Percentiles rank a stretch among this genome's conserved stretches.
Conservation (phyloP, 2,329 filamentous ascomycete genomes). For the Fusarium sp. region DNA sequence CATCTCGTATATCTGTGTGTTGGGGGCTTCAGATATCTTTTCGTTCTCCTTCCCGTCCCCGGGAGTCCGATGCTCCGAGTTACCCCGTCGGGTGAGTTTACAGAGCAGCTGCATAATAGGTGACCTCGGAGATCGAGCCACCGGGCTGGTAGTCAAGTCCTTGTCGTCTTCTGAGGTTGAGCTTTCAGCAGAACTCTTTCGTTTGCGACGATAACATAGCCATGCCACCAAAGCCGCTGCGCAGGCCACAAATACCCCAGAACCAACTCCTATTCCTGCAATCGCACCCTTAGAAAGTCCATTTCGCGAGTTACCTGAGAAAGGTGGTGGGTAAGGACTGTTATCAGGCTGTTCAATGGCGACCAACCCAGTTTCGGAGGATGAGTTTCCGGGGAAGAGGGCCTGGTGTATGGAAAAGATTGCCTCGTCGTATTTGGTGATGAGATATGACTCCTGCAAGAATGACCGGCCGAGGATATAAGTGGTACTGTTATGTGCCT, state of each 20-base stretch:
- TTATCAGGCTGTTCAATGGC: slow-evolving; percentile 57
- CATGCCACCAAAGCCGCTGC: slow-evolving; percentile 47
- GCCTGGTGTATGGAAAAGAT: slow-evolving; percentile 69
- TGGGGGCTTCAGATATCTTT: slow-evolving; percentile 51
- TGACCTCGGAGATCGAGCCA: slow-evolving; percentile 41
- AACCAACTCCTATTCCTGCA: slow-evolving; percentile 60
- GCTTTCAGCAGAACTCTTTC: slow-evolving; percentile 43
- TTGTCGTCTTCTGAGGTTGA: slow-evolving; percentile 50
- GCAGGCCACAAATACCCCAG: slow-evolving; percentile 51
- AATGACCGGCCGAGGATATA: slow-evolving; percentile 76
- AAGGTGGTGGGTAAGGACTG: slow-evolving; percentile 60
- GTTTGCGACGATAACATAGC: slow-evolving; percentile 51
- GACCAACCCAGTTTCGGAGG: slow-evolving; percentile 55
- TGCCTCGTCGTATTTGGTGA: slow-evolving; percentile 67
- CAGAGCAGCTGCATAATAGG: slow-evolving; percentile 52
- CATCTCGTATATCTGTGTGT: slow-evolving; percentile 66
- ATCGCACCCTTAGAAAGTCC: slow-evolving; percentile 57
- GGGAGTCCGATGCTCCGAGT: slow-evolving; percentile 39
- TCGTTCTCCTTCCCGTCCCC: slow-evolving; percentile 40
- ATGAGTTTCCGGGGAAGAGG: slow-evolving; percentile 59
- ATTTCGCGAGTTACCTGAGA: slow-evolving; percentile 5
- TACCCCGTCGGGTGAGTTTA: slow-evolving; percentile 55
- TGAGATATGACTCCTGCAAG: slow-evolving; percentile 75
- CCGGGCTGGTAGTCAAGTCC: slow-evolving; percentile 51
- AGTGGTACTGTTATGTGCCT: slow-evolving; percentile 63